These are phyloP conservation scores for Coemansia sp. DNA, from an alignment of 192 early-diverging fungal genomes.

Conservation along the genomic window DNA sequence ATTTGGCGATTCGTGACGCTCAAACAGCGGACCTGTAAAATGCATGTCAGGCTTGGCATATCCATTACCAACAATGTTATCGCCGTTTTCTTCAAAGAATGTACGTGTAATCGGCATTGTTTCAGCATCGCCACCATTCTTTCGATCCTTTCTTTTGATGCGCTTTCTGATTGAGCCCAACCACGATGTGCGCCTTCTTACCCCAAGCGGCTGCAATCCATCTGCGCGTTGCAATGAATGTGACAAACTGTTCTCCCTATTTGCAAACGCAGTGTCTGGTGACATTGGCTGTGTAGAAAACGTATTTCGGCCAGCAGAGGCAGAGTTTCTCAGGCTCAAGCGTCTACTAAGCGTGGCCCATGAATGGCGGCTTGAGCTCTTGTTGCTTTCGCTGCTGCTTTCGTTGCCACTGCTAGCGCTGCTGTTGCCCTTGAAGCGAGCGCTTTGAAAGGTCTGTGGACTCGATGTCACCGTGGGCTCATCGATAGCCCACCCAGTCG, in stretches of 20 bases:
- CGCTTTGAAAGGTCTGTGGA: not conserved
- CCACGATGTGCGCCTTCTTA: constrained; percentile 26
- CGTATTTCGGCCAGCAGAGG: not conserved
- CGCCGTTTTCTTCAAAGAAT: not conserved
- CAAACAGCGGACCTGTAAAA: not conserved
- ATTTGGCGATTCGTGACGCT: not conserved
- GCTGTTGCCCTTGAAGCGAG: not conserved
- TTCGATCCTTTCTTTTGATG: constrained; percentile 9
- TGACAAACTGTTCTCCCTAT: not conserved
- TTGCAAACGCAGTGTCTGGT: not conserved
- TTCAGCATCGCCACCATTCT: constrained; percentile 1
- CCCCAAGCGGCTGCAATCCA: constrained; percentile 4
- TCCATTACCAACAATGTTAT: not conserved
- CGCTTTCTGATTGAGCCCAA: constrained; percentile 28
- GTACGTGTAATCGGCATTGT: constrained; percentile 3
- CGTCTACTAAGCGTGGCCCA: constrained; percentile 30
- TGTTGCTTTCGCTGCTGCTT: not conserved
- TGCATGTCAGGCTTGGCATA: not conserved
- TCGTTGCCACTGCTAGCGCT: constrained; percentile 1
- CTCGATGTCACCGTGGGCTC: not conserved
- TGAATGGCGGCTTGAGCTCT: constrained; percentile 14
- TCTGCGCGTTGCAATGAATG: constrained; percentile 13
- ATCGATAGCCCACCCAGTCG: not conserved
- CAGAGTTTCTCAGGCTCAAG: constrained; percentile 15
- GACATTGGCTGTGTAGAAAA: not conserved